Evolutionary conservation across 2,329 filamentous ascomycete genomes (phyloP).

Genomic region (Cordyceps tenuipes): DNA sequence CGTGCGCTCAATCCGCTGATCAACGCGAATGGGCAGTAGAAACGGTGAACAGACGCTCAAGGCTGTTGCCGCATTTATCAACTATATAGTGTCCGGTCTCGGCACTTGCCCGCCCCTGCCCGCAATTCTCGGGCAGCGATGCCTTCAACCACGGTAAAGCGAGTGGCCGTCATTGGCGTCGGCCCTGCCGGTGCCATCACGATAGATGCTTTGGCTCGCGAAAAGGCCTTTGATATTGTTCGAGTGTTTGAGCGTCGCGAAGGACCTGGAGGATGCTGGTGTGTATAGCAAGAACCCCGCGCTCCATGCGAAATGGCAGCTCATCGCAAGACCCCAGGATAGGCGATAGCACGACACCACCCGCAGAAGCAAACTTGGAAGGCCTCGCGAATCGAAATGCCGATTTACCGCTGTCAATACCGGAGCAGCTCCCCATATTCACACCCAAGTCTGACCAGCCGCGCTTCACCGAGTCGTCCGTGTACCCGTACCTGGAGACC

Average conservation of each 20-base stretch:
- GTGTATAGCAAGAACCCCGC: neutral
- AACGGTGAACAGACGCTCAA: neutral
- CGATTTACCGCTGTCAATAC: constrained; percentile 40
- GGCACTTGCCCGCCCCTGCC: neutral
- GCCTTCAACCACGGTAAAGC: neutral
- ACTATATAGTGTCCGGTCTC: neutral
- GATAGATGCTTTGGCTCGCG: neutral
- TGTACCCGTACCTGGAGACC: constrained; percentile 57
- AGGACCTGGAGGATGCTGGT: neutral
- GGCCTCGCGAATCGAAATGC: constrained; percentile 22
- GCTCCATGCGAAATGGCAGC: neutral
- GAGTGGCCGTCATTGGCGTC: neutral
- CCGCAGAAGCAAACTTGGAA: neutral
- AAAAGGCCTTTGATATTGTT: neutral
- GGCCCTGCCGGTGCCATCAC: neutral
- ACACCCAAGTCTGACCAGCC: constrained; percentile 33
- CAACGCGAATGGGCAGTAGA: neutral
- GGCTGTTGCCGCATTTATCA: neutral
- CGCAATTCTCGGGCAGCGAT: neutral
- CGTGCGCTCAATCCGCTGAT: neutral
- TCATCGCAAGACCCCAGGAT: neutral
- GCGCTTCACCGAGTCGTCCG: constrained; percentile 48
- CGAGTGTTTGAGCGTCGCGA: neutral
- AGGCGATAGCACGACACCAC: neutral
- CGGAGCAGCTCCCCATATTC: constrained; percentile 37